Percentiles rank a stretch among this genome's conserved stretches.
These are phyloP conservation scores for Nectriaceae sp. DNA, from an alignment of 2,329 filamentous ascomycete species.

Conservation along the genomic window DNA sequence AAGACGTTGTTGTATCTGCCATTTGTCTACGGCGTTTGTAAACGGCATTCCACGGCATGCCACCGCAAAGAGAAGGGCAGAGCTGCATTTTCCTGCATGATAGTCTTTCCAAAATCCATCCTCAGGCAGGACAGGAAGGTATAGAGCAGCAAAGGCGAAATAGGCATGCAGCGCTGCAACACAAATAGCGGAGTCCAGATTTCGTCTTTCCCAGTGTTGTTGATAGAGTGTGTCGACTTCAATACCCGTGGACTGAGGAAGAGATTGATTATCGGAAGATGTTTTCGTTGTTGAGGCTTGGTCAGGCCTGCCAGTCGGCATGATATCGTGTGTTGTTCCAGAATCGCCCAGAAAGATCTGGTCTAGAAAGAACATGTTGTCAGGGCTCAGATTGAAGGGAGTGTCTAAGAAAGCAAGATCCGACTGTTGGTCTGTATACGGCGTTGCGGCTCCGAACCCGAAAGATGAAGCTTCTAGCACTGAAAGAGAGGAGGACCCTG, in stretches of 20 bases:
- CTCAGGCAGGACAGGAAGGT: conserved; percentile 22
- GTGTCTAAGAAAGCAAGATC: neutral
- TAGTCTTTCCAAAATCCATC: conserved; percentile 30
- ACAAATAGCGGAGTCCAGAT: neutral
- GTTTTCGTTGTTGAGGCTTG: neutral
- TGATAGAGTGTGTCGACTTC: neutral
- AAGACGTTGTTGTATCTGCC: conserved; percentile 22
- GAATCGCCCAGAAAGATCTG: conserved; percentile 27
- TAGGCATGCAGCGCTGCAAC: conserved; percentile 20
- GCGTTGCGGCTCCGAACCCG: too few species aligned
- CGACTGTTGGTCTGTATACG: too few species aligned
- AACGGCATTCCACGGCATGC: conserved; percentile 27
- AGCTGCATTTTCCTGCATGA: conserved; percentile 17
- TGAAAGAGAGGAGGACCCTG: too few species aligned
- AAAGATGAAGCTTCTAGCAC: too few species aligned
- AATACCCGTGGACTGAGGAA: neutral
- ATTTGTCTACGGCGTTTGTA: conserved; percentile 13
- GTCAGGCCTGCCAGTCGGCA: too few species aligned
- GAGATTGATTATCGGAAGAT: neutral
- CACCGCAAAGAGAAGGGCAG: conserved; percentile 22
- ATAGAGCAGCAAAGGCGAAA: conserved; percentile 23
- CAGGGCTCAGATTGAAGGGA: conserved; percentile 20
- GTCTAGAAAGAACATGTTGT: conserved; percentile 27
- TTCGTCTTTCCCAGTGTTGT: neutral
- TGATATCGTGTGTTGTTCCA: too few species aligned